Evolutionary conservation across 2,329 filamentous ascomycete genomes (phyloP), one percentile per base, ranked within the genome.

Genomic region (Ilyonectria robusta): DNA sequence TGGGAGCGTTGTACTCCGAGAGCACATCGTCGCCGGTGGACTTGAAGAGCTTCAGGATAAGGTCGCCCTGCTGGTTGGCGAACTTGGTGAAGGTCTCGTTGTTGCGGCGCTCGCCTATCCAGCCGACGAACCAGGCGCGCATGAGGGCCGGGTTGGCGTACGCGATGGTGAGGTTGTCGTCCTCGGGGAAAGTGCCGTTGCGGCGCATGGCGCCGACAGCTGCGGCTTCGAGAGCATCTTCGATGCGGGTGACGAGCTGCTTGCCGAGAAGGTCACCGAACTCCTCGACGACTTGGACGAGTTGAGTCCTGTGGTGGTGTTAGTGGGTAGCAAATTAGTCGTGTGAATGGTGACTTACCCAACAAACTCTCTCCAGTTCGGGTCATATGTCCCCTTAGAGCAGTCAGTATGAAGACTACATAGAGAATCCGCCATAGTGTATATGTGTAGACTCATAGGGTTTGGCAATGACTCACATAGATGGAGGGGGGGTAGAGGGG

Each of bases 101-200:
- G 21, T 78, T 71, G 19, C 78, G 76, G 3, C 81, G 80, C 4
- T 76, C 60, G 2, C 82, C 82, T n/a, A 82, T 78, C 81, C 82
- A 84, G 10, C 81, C 81, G 3, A 81, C 78, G 3, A 76, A 76
- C 48, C 81, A 76, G 3, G 78, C 78, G 4, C 82, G 78, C 81
- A 84, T 84, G 35, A 83, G 73, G 1, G 48, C 73, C 1, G 83
- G 83, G 67, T 85, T 85, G 0, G 79, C 80, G 70, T 84, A 84
- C 0, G 73, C 81, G 0, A 82, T 67, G 8, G 78, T 79, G 6
- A 81, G 70, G 67, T 83, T 83, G 67, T 84, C 82, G 0, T 40
- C 68, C 21, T 65, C 57, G 1, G 81, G 81, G 44, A 73, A 81
- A 1, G 79, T 78, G 2, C 81, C 81, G 56, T 83, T 82, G 31